Evolutionary conservation across 768 basidiomycete genomes (phyloP), one percentile per base, ranked within the genome.

Genomic region (Strobilomyces confusus): DNA sequence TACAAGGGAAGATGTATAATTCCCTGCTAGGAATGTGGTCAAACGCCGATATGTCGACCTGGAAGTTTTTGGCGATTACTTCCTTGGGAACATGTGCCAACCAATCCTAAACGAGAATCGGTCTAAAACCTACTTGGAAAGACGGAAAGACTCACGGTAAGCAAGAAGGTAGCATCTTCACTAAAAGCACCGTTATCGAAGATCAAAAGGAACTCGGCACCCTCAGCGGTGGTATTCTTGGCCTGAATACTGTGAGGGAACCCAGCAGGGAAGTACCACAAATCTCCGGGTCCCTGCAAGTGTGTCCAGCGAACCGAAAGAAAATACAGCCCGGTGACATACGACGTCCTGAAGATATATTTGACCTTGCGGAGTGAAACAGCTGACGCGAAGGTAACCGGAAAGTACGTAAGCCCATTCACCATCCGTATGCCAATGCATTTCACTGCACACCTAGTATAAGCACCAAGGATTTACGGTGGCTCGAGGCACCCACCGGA

Each of bases 1-100:
- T 59, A 75, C 75, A 49, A 46, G 77, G 76, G 62, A 80, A 77
- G 44, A 85, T 84, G 61, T 84, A 84, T 19, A 85, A 66, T 57
- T 81, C 77, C 4, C 66, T 57, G 41, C 73, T 66, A 2, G 84
- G 82, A 32, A 86, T 78, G 42, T 80, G 72, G 52, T 83, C 74
- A 52, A 83, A 84, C 4, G 76, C 72, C 34, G 77, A 68, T 4
- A 73, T 72, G 44, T 67, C 61, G 7, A 74, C 62, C 34, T 78
- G 76, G 63, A 87, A 86, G 65, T 86, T 87, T 70, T 85, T 84
- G 15, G 82, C 82, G 3, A 86, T 67, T 0, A 83, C 79, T 42
- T 77, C 74, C 56, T 76, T 73, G 11, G 82, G 81, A 15, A 81
- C 73, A 58, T 87, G 86, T 4, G 84, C 74, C 22, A 86, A 71